Conservation (phyloP, 768 basidiomycete genomes). For the Clavulina sp. region DNA sequence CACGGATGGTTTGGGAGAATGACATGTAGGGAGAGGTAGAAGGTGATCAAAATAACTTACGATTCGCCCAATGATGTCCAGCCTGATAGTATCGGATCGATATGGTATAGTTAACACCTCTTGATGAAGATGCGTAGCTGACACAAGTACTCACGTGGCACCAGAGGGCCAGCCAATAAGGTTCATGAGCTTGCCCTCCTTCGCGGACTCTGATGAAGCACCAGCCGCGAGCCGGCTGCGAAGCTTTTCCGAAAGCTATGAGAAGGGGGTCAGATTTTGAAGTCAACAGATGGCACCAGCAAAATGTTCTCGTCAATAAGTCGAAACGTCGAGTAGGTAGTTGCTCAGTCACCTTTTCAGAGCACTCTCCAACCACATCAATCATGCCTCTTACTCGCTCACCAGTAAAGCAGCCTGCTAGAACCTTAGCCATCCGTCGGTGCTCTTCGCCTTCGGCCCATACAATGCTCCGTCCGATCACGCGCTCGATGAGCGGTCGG, state of each 20-base stretch:
- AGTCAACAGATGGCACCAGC: not conserved
- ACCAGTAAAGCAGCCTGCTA: conserved; percentile 12
- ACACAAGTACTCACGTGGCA: not conserved
- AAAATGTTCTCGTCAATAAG: not conserved
- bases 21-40: no score
- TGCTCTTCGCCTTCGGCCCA: conserved; percentile 21
- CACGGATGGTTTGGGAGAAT: no score
- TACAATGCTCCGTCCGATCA: conserved; percentile 18
- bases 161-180: not conserved
- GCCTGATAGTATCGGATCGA: not conserved
- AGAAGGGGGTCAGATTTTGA: not conserved
- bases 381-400: not conserved
- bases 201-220: not conserved
- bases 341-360: not conserved
- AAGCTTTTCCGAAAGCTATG: not conserved
- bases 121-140: not conserved
- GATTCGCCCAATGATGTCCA: conserved; percentile 10
- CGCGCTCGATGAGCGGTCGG: conserved; percentile 15
- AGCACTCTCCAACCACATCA: not conserved
- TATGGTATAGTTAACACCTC: not conserved
- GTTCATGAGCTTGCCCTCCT: not conserved
- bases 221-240: not conserved
- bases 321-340: not conserved
- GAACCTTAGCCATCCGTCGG: conserved; percentile 14
- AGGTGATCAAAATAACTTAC: not conserved